Percentiles rank a stretch among this genome's conserved stretches.
These are phyloP conservation scores for Phellopilus nigrolimitatus DNA, from an alignment of 1,284 basidiomycete species.

Conservation along the genomic window DNA sequence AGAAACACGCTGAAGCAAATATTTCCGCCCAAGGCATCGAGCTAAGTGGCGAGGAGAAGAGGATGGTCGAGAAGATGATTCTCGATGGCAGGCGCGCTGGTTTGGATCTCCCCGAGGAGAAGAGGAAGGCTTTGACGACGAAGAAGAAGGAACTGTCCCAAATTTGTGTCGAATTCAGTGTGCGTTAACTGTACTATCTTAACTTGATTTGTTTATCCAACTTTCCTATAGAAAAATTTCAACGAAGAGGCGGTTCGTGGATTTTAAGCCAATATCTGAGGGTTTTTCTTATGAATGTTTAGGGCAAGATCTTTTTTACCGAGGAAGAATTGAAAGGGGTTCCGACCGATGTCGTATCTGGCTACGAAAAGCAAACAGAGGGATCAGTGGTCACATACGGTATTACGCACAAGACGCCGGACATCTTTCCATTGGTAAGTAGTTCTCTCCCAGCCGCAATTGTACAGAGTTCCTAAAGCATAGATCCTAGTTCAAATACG, in stretches of 20 bases:
- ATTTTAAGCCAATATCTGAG: not conserved
- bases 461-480: not conserved
- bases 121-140: conserved; percentile 50
- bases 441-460: conserved; percentile 1
- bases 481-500: conserved; percentile 64
- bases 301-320: conserved; percentile 64
- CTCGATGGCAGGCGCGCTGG: conserved; percentile 74
- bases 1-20: conserved; percentile 64
- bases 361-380: conserved; percentile 61
- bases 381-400: conserved; percentile 56
- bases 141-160: conserved; percentile 69
- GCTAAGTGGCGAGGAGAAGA: conserved; percentile 60
- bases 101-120: conserved; percentile 61
- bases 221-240: conserved; percentile 65
- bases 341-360: conserved; percentile 70
- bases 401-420: conserved; percentile 68
- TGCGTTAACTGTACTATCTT: conserved; percentile 32
- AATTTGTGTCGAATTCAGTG: conserved; percentile 68
- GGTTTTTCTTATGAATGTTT: not conserved
- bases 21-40: conserved; percentile 54
- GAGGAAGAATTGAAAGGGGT: conserved; percentile 73
- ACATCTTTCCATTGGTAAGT: conserved; percentile 72
- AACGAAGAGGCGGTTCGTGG: conserved; percentile 74
- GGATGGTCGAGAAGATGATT: conserved; percentile 74
- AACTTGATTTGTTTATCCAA: not conserved